A percentile compares a stretch with the other conserved stretches of the same genome.
Evolutionary conservation across 1,284 basidiomycete genomes (phyloP).

Genomic region (Wolfiporia cocos): DNA sequence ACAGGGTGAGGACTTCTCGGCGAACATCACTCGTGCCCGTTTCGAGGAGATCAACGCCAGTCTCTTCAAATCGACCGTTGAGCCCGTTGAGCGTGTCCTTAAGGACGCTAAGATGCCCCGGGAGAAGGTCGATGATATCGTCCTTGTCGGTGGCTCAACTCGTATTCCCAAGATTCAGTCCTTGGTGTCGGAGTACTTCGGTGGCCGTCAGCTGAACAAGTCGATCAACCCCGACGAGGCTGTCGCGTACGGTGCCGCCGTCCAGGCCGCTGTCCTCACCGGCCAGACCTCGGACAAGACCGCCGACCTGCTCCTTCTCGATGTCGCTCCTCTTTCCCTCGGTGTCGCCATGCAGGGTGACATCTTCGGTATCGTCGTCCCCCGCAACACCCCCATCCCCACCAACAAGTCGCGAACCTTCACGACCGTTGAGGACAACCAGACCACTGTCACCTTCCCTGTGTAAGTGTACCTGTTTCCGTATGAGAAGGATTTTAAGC

Average conservation of each 20-base stretch:
- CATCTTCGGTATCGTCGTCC: constrained; percentile 94
- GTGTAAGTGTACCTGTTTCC: constrained; percentile 49
- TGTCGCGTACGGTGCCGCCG: constrained; percentile 93
- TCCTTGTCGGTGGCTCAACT: constrained; percentile 98
- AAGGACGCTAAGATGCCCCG: constrained; percentile 98
- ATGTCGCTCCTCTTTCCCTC: constrained; percentile 93
- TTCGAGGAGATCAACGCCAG: constrained; percentile 98
- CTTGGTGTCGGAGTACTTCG: constrained; percentile 97
- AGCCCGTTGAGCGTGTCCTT: constrained; percentile 98
- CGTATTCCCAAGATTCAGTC: constrained; percentile 99
- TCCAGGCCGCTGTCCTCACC: constrained; percentile 94
- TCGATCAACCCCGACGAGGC: constrained; percentile 97
- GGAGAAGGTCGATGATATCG: constrained; percentile 98
- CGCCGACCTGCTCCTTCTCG: constrained; percentile 90
- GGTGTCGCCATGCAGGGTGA: constrained; percentile 99
- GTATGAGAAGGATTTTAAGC: constrained; percentile 7
- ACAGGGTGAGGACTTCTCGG: constrained; percentile 89
- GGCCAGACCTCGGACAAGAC: constrained; percentile 96
- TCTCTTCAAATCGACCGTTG: constrained; percentile 95
- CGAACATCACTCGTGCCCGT: constrained; percentile 96
- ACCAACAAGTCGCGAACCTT: constrained; percentile 95
- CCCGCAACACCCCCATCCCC: constrained; percentile 95
- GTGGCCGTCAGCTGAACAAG: constrained; percentile 97
- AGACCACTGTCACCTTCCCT: constrained; percentile 96
- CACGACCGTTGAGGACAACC: constrained; percentile 98